Percentiles rank a stretch among this genome's conserved stretches.
Conservation (phyloP, 2,329 filamentous ascomycete genomes). For the Trichoderma harzianum region DNA sequence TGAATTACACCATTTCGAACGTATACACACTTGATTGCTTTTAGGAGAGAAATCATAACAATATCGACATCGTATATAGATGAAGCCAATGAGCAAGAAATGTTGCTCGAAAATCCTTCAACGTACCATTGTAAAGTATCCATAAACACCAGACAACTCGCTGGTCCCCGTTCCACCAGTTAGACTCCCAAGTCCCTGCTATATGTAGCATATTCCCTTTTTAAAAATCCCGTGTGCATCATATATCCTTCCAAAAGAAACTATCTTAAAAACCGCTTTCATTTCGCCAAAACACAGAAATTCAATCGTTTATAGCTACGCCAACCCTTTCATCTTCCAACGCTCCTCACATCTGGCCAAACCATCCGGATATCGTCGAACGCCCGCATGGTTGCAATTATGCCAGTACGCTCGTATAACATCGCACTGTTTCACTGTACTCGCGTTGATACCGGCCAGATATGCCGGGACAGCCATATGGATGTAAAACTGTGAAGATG, state of each 20-base stretch:
- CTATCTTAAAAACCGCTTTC: neutral
- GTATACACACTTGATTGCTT: neutral
- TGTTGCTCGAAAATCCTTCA: neutral
- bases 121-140: neutral
- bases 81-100: neutral
- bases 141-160: neutral
- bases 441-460: slow-evolving; percentile 37
- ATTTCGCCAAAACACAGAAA: neutral
- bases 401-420: slow-evolving; percentile 37
- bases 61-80: neutral
- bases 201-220: neutral
- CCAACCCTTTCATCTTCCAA: slow-evolving; percentile 29
- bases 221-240: neutral
- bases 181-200: neutral
- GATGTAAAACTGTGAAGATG: slow-evolving; percentile 37
- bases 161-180: neutral
- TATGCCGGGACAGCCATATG: slow-evolving; percentile 39
- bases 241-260: neutral
- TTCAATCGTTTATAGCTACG: neutral
- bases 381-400: slow-evolving; percentile 35
- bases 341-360: slow-evolving; percentile 32
- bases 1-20: neutral
- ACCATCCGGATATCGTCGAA: slow-evolving; percentile 34
- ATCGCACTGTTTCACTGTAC: slow-evolving; percentile 31
- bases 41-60: neutral